Percentiles rank a stretch among this genome's conserved stretches.
Evolutionary conservation across 768 basidiomycete species (phyloP).

Genomic region (Thelephora aurantiotincta): DNA sequence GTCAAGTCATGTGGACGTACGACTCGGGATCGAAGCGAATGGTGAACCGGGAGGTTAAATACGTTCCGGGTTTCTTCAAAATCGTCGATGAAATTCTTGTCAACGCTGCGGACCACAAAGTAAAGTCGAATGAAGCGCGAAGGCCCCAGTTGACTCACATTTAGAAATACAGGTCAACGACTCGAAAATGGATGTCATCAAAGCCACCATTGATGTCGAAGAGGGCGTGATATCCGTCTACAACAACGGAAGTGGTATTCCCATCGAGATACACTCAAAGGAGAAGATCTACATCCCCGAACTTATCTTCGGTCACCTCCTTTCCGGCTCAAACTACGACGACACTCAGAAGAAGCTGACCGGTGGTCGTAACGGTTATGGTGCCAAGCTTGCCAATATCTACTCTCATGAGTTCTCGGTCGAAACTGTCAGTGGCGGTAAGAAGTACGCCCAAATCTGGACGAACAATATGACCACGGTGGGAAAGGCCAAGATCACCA

Average conservation of each 20-base stretch:
- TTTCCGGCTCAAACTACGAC: slow-evolving; percentile 94
- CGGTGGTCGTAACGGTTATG: slow-evolving; percentile 96
- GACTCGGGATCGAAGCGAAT: slow-evolving; percentile 77
- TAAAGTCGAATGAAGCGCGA: slow-evolving; percentile 17
- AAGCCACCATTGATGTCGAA: slow-evolving; percentile 76
- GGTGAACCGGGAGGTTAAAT: slow-evolving; percentile 70
- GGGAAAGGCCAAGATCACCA: slow-evolving; percentile 85
- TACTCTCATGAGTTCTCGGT: slow-evolving; percentile 94
- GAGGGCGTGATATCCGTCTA: slow-evolving; percentile 78
- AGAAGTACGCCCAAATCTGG: slow-evolving; percentile 95
- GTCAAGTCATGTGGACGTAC: slow-evolving; percentile 88
- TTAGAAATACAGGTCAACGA: slow-evolving; percentile 69
- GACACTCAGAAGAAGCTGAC: slow-evolving; percentile 98
- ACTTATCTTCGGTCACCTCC: slow-evolving; percentile 89
- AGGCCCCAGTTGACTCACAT: no score
- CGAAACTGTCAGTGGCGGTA: slow-evolving; percentile 75
- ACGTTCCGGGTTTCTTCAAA: slow-evolving; percentile 97
- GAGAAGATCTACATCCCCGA: slow-evolving; percentile 96
- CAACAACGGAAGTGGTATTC: slow-evolving; percentile 95
- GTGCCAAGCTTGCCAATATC: slow-evolving; percentile 96
- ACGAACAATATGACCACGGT: slow-evolving; percentile 85
- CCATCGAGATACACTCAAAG: slow-evolving; percentile 86
- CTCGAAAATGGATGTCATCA: slow-evolving; percentile 78
- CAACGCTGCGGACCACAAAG: slow-evolving; percentile 99
- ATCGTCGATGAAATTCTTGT: slow-evolving; percentile 99